These are phyloP conservation scores for Glaciozyma martinii DNA, from an alignment of 768 basidiomycete genomes.

Conservation along the genomic window DNA sequence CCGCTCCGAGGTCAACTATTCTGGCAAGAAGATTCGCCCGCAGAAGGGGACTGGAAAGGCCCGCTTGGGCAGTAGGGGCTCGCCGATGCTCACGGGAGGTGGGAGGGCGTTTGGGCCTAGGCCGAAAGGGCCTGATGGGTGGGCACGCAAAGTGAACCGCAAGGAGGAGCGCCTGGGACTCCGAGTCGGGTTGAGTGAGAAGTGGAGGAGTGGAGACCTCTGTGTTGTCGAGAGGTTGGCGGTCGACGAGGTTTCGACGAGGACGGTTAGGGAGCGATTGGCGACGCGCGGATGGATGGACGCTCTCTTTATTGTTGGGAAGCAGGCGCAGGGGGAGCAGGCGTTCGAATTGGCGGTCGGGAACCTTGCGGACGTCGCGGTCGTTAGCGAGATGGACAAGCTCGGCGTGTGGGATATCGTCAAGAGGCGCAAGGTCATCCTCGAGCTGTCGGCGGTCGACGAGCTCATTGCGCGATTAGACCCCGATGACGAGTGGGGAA, in stretches of 20 bases:
- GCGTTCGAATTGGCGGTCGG: slow-evolving; percentile 52
- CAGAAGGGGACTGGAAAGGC: slow-evolving; percentile 90
- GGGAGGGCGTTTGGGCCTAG: slow-evolving; percentile 87
- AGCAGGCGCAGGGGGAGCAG: slow-evolving; percentile 40
- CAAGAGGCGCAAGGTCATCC: slow-evolving; percentile 68
- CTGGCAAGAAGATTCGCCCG: slow-evolving; percentile 74
- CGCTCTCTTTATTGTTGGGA: slow-evolving; percentile 68
- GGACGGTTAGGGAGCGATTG: slow-evolving; percentile 55
- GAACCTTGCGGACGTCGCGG: slow-evolving; percentile 63
- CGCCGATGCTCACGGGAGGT: slow-evolving; percentile 80
- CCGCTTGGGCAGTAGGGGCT: slow-evolving; percentile 78
- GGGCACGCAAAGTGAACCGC: slow-evolving; percentile 80
- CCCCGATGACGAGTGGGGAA: slow-evolving; percentile 46
- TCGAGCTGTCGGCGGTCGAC: slow-evolving; percentile 77
- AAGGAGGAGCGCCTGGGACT: slow-evolving; percentile 91
- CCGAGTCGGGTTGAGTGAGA: slow-evolving; percentile 75
- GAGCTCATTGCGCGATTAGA: slow-evolving; percentile 43
- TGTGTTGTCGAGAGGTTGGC: slow-evolving; percentile 64
- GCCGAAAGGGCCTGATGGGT: slow-evolving; percentile 59
- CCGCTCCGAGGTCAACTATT: slow-evolving; percentile 78
- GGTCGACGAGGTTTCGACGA: slow-evolving; percentile 67
- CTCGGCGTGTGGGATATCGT: slow-evolving; percentile 73
- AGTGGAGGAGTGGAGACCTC: slow-evolving; percentile 63
- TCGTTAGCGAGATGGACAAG: slow-evolving; percentile 53
- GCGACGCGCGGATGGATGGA: slow-evolving; percentile 58